Base-by-base conservation (phyloP, 257 asterid species). In the Datura wrightii region DNA sequence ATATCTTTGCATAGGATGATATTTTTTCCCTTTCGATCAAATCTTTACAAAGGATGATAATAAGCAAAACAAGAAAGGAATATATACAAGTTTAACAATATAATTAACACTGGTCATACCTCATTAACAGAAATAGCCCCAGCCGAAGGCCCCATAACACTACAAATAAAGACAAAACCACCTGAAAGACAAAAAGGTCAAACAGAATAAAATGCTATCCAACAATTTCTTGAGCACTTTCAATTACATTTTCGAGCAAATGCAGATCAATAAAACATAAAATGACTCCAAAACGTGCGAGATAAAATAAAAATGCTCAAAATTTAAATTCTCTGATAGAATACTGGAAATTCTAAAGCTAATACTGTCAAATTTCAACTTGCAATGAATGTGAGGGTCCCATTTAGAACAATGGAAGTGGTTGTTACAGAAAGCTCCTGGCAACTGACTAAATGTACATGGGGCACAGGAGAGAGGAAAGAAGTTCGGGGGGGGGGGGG, bases 141-240 rank as follows among this genome's bases (percentile, higher is more conserved):
- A 97, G 90, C 34, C 99, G 98, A 85, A 95, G 97, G 82, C 99
- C 99, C 98, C 99, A 97, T 55, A 90, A 50, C 79, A 93, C 90
- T 24, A 90, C 97, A 81, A 97, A 94, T 88, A 91, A 34, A 48
- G 98, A 90, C 84, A 93, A 82, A 82, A 93, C 87, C 90, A 95
- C 96, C 99, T 95, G 96, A 90, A 80, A 86, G 84, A 62, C 59
- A 63, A 63, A 48, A 69, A 18, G 10, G 31, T 14, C 79, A 74
- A 79, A 56, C 59, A 86, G 84, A 87, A 56, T 37, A 69, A 62
- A 48, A 55, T 82, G 42, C 0, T 8, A 67, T 15, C 39, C 18
- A 58, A 55, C 78, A 81, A 88, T 76, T 24, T 24, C 4, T 13
- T 48, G 44, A 24, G 81, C 60, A 50, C 59, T 48, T 18, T 10